These are phyloP conservation scores for Artomyces pyxidatus DNA, from an alignment of 768 basidiomycete species.

Conservation along the genomic window DNA sequence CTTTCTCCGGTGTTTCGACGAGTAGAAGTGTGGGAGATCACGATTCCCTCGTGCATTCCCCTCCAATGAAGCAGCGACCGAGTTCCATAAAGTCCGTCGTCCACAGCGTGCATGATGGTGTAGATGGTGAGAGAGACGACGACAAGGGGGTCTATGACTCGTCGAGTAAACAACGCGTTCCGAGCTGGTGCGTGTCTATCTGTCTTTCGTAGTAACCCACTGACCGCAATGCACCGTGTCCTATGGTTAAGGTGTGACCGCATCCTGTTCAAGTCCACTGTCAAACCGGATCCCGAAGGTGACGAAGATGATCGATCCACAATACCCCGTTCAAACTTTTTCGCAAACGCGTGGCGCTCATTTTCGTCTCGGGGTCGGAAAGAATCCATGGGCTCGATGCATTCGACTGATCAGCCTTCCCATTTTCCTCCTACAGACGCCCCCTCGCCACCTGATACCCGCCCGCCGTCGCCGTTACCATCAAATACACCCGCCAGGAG, in stretches of 20 bases:
- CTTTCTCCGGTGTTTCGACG: not conserved
- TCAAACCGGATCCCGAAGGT: conserved; percentile 36
- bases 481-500: not conserved
- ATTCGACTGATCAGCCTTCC: not conserved
- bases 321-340: conserved; percentile 22
- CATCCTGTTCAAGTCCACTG: conserved; percentile 74
- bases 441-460: not conserved
- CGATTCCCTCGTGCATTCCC: not conserved
- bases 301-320: conserved; percentile 29
- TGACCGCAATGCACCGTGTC: no score
- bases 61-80: not conserved
- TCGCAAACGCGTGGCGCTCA: conserved; percentile 17
- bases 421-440: not conserved
- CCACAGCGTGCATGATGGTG: conserved; percentile 24
- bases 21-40: not conserved
- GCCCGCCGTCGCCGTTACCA: not conserved
- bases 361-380: not conserved
- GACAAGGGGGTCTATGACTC: conserved; percentile 72
- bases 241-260: conserved; percentile 72
- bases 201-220: no score
- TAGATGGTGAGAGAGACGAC: conserved; percentile 31
- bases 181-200: conserved; percentile 64
- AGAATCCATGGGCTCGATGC: conserved; percentile 6
- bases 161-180: conserved; percentile 73
- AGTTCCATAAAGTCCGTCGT: conserved; percentile 8